phyloP scores from a whole-genome alignment of 169 alveolate species.

The Plasmodium sp. region DNA sequence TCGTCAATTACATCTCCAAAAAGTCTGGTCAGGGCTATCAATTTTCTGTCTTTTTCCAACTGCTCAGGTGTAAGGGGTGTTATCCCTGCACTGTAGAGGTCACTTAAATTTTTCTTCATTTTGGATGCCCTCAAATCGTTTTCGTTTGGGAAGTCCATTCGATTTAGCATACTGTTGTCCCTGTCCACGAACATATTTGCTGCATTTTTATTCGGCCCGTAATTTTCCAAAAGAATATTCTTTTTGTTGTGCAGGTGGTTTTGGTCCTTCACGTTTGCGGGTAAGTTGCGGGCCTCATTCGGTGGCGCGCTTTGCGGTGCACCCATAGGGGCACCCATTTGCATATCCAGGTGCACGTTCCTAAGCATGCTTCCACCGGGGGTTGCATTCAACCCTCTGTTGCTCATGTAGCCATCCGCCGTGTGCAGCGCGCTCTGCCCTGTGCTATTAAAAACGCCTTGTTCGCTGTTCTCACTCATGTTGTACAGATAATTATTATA shows the following conservation, averaged over 20 bases:
- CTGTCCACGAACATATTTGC: slow-evolving; percentile 4
- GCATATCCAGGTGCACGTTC: not conserved
- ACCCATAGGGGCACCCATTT: not conserved
- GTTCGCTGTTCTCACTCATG: slow-evolving; percentile 7
- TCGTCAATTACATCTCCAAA: slow-evolving; percentile 72
- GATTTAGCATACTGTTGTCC: slow-evolving; percentile 5
- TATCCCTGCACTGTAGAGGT: not conserved
- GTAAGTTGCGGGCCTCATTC: not conserved
- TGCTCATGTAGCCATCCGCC: not conserved
- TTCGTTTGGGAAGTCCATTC: not conserved
- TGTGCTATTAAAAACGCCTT: not conserved
- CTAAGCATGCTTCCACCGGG: not conserved
- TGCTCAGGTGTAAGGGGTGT: not conserved
- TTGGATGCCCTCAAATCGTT: not conserved
- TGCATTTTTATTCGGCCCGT: slow-evolving; percentile 16
- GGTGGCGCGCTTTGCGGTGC: not conserved
- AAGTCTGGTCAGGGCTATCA: slow-evolving; percentile 39
- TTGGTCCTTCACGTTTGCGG: not conserved
- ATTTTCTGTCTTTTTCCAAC: slow-evolving; percentile 28
- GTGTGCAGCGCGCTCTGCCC: not conserved
- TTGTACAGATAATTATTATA: not conserved
- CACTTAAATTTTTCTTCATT: slow-evolving; percentile 9
- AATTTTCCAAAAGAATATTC: not conserved
- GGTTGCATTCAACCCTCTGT: not conserved
- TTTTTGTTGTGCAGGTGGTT: not conserved